Base-by-base conservation (phyloP, 805 yeast species). In the Saturnispora besseyi region DNA sequence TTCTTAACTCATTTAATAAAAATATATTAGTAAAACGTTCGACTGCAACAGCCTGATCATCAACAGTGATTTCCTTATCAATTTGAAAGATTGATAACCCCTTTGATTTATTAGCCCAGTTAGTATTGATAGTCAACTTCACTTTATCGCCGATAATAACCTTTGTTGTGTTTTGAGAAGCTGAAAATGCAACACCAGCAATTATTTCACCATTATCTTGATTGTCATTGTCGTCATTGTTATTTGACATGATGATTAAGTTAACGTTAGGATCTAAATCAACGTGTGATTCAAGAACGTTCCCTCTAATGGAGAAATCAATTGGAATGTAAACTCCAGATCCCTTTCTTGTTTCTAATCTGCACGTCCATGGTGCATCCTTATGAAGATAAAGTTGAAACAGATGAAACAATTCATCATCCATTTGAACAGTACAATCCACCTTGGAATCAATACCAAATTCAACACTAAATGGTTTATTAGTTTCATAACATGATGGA, bases 331-430 rank as follows among this genome's bases (percentile, higher is more conserved):
- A 67, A 7, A 77, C 76, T 33, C 73, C 68, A 40, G 70, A 66
- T 49, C 69, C 66, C 34, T 67, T 67, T 18, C 75, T 66, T 51
- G 78, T 62, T 3, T 85, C 84, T 9, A 82, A 56, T 49, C 83
- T 69, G 62, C 93, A 85, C 44, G 84, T 75, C 60, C 81, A 78
- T 29, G 93, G 93, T 8, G 76, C 80, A 61, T 85, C 93, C 60
- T 84, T 84, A 62, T 85, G 93, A 41, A 85, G 68, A 61, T 84
- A 84, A 44, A 84, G 68, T 66, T 85, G 91, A 63, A 85, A 82
- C 51, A 84, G 62, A 59, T 85, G 93, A 60, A 76, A 85, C 38
- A 79, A 58, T 55, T 81, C 83, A 62, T 85, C 91, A 12, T 76
- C 71, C 45, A 85, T 72, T 5, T 66, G 65, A 26, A 85, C 67